These are phyloP conservation scores for Melocanna baccifera DNA, from an alignment of 176 grass and related monocot genomes.

Conservation along the genomic window DNA sequence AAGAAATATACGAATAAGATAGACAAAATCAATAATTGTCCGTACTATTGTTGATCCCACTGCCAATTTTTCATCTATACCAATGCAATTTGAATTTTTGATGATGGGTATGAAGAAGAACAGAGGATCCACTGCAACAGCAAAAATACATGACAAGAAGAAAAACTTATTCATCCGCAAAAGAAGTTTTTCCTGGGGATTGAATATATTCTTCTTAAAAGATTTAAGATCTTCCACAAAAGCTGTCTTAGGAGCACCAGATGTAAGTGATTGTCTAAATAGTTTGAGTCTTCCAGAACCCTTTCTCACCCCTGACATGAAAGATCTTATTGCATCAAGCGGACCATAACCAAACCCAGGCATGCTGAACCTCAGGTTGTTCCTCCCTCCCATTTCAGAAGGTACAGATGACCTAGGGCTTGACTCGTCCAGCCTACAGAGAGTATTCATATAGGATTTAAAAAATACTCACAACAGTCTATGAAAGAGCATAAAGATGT, in stretches of 20 bases:
- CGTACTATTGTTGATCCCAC: slow-evolving; percentile 64
- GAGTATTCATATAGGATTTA: background rate
- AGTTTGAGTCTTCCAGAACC: slow-evolving; percentile 45
- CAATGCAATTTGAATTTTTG: slow-evolving; percentile 50
- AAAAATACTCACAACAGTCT: background rate
- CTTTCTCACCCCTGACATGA: slow-evolving; percentile 40
- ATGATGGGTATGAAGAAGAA: slow-evolving; percentile 81
- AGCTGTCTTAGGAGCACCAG: slow-evolving; percentile 56
- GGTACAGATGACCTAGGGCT: slow-evolving; percentile 67
- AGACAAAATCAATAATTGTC: slow-evolving; percentile 75
- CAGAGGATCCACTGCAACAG: slow-evolving; percentile 79
- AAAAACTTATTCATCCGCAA: slow-evolving; percentile 72
- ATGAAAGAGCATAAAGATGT: background rate
- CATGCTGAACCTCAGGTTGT: slow-evolving; percentile 37
- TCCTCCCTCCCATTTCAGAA: slow-evolving; percentile 50
- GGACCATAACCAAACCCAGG: slow-evolving; percentile 39
- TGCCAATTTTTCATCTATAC: slow-evolving; percentile 62
- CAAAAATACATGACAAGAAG: slow-evolving; percentile 66
- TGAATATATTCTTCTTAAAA: slow-evolving; percentile 62
- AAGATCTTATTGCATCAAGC: slow-evolving; percentile 37
- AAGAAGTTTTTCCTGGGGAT: slow-evolving; percentile 77
- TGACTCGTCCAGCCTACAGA: slow-evolving; percentile 72
- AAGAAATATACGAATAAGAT: slow-evolving; percentile 62
- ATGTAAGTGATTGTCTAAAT: slow-evolving; percentile 38
- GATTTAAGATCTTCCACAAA: slow-evolving; percentile 70